Evolutionary conservation across 768 basidiomycete species (phyloP), one percentile per base, ranked within the genome.

Genomic region (Thelephora aurantiotincta): DNA sequence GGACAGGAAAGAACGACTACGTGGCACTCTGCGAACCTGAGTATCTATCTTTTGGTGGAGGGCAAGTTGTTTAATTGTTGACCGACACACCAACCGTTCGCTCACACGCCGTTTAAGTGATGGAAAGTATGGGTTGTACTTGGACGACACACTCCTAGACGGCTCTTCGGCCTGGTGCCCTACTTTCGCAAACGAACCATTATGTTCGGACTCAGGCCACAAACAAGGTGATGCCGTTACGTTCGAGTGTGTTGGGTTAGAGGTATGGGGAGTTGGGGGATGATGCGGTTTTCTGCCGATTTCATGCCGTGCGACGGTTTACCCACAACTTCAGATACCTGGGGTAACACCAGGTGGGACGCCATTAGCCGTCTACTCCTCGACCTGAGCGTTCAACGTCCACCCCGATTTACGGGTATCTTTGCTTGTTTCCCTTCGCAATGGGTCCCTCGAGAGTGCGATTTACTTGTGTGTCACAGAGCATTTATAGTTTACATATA

Each of bases 231-330:
- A 69, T n/a, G 66, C 68, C 6, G 72, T 73, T 7, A 63, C 68
- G n/a, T 98, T 97, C 54, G 90, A 94, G 58, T 90, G 90, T 61
- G 82, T 94, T 0, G 91, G 84, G 12, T 61, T 98, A 47, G 93
- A 97, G 58, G 88, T 92, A 0, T 96, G 93, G 93, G 82, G 76
- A 3, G 66, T 91, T 37, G 80, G 79, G 2, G 14, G 44, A 20
- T 30, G 26, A 30, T 30, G 5, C 26, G 26, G 9, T 30, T 30
- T 30, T 30, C 26, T 30, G 9, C 26, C 26, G 26, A 30, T 30
- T 30, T 30, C 9, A 30, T 30, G 5, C 4, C 26, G 26, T 30
- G 26, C 26, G 26, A 30, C 26, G 26, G 26, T 30, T 30, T 30
- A 9, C 26, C 9, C 9, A 9, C 5, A 30, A 30, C 26, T 30